A percentile compares a stretch with the other conserved stretches of the same genome.
Conservation (phyloP, 352 stramenopile species). For the Phytophthora uliginosa region DNA sequence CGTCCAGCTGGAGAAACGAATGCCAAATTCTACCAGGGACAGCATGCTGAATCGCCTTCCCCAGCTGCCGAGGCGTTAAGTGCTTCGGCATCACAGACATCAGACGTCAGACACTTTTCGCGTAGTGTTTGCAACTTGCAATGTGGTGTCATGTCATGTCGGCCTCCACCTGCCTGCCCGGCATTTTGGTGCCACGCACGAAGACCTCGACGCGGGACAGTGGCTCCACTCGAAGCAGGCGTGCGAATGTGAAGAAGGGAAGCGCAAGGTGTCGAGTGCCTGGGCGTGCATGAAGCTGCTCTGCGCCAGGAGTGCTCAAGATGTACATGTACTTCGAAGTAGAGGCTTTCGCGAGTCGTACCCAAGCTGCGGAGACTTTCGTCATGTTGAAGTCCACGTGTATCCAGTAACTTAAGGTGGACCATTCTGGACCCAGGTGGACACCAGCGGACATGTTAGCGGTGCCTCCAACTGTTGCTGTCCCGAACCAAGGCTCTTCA, state of each 20-base stretch:
- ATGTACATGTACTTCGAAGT: too few species aligned
- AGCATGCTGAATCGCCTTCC: conserved; percentile 17
- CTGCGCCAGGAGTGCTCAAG: neutral
- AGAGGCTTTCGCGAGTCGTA: neutral
- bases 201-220: conserved; percentile 15
- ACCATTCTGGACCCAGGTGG: neutral
- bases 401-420: conserved; percentile 23
- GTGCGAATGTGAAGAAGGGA: conserved; percentile 16
- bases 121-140: neutral
- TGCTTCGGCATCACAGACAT: conserved; percentile 8
- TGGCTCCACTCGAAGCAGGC: conserved; percentile 6
- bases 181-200: conserved; percentile 5
- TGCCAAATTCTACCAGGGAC: neutral
- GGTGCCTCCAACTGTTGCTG: neutral
- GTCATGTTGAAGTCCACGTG: conserved; percentile 15
- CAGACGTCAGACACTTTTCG: neutral
- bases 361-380: neutral
- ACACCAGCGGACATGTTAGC: neutral
- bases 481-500: too few species aligned
- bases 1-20: neutral
- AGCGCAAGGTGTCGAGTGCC: conserved; percentile 3
- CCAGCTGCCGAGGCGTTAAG: conserved; percentile 13
- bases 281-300: neutral
- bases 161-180: too few species aligned
- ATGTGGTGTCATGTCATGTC: neutral